These are phyloP conservation scores for Tulasnella sp. DNA, from an alignment of 768 basidiomycete genomes.

Conservation along the genomic window DNA sequence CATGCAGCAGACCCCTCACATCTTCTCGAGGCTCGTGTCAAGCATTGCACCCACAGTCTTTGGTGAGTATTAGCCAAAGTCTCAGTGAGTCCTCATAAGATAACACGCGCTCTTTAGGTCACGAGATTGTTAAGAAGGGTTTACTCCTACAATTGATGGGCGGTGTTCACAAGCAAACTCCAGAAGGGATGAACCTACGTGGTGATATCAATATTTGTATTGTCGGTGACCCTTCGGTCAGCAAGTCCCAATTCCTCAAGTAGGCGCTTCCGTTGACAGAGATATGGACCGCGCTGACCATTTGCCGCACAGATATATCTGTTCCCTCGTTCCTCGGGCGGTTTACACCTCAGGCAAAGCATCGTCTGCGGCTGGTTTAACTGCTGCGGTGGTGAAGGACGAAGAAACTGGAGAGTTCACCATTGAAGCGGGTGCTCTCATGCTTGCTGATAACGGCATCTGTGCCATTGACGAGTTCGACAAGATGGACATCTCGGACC, in stretches of 20 bases:
- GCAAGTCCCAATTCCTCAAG: conserved; percentile 99
- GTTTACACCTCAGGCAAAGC: conserved; percentile 99
- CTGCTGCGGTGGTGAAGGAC: conserved; percentile 96
- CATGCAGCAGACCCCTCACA: conserved; percentile 94
- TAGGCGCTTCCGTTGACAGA: conserved; percentile 48
- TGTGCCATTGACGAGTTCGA: conserved; percentile 99
- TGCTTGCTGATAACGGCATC: conserved; percentile 99
- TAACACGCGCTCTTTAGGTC: conserved; percentile 50
- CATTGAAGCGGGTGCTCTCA: conserved; percentile 97
- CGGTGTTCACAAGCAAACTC: conserved; percentile 95
- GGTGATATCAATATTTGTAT: conserved; percentile 99
- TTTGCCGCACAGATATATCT: conserved; percentile 73
- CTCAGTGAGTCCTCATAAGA: background rate
- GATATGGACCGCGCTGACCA: background rate
- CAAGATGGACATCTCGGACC: conserved; percentile 99
- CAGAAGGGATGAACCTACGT: conserved; percentile 96
- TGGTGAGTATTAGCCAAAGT: conserved; percentile 45
- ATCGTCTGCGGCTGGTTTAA: conserved; percentile 97
- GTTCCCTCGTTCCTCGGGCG: conserved; percentile 95
- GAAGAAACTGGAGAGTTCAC: conserved; percentile 99
- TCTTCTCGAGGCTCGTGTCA: conserved; percentile 90
- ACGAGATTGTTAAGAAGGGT: conserved; percentile 99
- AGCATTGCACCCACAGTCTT: conserved; percentile 98
- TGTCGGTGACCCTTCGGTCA: conserved; percentile 94
- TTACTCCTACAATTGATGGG: conserved; percentile 96